These are phyloP conservation scores for Botryotinia globosa DNA, from an alignment of 2,329 filamentous ascomycete genomes.

Conservation along the genomic window DNA sequence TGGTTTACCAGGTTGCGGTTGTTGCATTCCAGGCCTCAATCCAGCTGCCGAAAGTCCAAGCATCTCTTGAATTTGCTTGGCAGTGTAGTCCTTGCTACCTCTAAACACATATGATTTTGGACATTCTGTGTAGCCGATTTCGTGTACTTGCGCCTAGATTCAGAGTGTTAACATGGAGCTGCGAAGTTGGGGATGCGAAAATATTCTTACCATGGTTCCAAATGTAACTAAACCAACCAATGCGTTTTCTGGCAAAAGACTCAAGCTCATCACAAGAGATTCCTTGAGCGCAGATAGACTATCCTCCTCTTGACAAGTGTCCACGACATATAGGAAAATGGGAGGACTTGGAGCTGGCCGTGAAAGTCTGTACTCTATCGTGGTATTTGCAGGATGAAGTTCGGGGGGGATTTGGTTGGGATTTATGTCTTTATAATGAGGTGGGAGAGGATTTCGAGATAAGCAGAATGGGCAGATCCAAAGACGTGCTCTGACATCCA, in stretches of 20 bases:
- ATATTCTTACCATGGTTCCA: conserved; percentile 80
- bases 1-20: conserved; percentile 72
- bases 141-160: conserved; percentile 84
- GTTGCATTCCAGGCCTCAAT: conserved; percentile 65
- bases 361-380: conserved; percentile 83
- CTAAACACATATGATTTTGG: conserved; percentile 98
- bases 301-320: conserved; percentile 86
- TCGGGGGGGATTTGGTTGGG: conserved; percentile 79
- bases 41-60: conserved; percentile 74
- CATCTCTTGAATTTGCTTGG: conserved; percentile 99
- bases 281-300: conserved; percentile 80
- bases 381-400: conserved; percentile 77
- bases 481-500: conserved; percentile 77
- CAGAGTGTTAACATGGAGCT: not conserved
- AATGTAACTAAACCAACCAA: conserved; percentile 82
- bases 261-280: conserved; percentile 81
- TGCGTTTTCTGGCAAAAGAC: conserved; percentile 75
- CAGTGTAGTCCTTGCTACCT: conserved; percentile 95
- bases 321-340: conserved; percentile 84
- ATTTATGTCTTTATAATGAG: conserved; percentile 88
- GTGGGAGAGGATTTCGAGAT: conserved; percentile 76
- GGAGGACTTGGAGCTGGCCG: conserved; percentile 80
- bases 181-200: not conserved
- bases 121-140: conserved; percentile 96
- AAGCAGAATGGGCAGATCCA: conserved; percentile 91